A percentile compares a stretch with the other conserved stretches of the same genome.
Evolutionary conservation across 345 rosid species (phyloP).

Genomic region (Excoecaria cochinchinensis): DNA sequence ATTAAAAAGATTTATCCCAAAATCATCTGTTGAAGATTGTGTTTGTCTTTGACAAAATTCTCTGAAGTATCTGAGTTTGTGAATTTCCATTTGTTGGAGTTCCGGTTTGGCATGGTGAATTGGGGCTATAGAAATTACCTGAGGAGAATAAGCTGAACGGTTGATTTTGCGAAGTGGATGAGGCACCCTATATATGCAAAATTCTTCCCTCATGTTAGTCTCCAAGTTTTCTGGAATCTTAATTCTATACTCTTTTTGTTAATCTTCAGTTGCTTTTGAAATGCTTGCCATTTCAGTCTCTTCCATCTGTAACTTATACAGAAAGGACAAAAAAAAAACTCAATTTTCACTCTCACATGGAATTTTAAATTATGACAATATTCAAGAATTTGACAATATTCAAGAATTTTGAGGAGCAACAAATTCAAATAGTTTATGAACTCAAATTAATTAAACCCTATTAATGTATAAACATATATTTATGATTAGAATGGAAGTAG

Average conservation of each 20-base stretch:
- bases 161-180: not conserved
- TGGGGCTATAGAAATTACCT: slow-evolving; percentile 16
- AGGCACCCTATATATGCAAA: slow-evolving; percentile 6
- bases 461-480: no score
- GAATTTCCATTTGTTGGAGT: not conserved
- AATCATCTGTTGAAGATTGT: not conserved
- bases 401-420: no score
- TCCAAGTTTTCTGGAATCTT: not conserved
- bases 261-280: not conserved
- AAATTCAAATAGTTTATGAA: no score
- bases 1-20: not conserved
- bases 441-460: no score
- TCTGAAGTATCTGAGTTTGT: not conserved
- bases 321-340: no score
- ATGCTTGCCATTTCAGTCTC: not conserved
- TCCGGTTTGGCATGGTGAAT: not conserved
- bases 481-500: no score
- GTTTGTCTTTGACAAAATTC: not conserved
- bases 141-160: slow-evolving; percentile 12
- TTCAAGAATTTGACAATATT: no score
- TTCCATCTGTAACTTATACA: not conserved
- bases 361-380: no score
- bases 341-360: no score
- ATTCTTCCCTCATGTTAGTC: not conserved
- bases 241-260: not conserved